Base-by-base conservation (phyloP, 768 basidiomycete genomes). In the Trametes gibbosa region DNA sequence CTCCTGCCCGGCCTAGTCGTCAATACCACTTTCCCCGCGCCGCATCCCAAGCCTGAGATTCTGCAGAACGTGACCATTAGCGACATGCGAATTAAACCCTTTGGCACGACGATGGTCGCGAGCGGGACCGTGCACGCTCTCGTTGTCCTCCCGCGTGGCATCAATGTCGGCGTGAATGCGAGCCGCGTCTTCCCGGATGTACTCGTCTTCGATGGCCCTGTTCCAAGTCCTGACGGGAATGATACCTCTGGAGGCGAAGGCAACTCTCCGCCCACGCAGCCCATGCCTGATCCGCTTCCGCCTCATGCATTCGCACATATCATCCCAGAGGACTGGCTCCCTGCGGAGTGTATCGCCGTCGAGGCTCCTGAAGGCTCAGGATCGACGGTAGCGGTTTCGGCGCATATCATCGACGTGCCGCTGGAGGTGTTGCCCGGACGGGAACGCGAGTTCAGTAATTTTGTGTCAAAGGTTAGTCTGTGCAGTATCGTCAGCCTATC, bases 341-440 rank as follows among this genome's bases (percentile, higher is more conserved):
- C 69, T 0, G 74, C 81, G 1, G 59, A 62, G 19, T 81, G 79
- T 50, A 77, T 76, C 14, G 76, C 73, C 14, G 72, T 76, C n/a
- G 72, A 75, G 5, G 66, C 23, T 2, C 62, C 74, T 14, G 73
- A 73, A 27, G 80, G 76, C 50, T 80, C 81, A 19, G 87, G 85
- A 5, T 76, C 82, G 0, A 74, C 77, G 3, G 84, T 85, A 62
- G 73, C 74, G 0, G 82, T 94, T 12, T 78, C 80, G 0, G 89
- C 92, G 8, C 78, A 79, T 63, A 80, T 93, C 47, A 77, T 80
- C 2, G 87, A 92, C 64, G 85, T 90, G 12, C 90, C 91, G 13
- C 73, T 94, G 29, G 75, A 90, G 56, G 87, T 93, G 10, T 75
- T 94, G 0, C 89, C 90, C 0, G 90, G 91, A 6, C 80, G 92